Evolutionary conservation across 2,329 filamentous ascomycete species (phyloP).

Genomic region (Sporothrix variecibatus): DNA sequence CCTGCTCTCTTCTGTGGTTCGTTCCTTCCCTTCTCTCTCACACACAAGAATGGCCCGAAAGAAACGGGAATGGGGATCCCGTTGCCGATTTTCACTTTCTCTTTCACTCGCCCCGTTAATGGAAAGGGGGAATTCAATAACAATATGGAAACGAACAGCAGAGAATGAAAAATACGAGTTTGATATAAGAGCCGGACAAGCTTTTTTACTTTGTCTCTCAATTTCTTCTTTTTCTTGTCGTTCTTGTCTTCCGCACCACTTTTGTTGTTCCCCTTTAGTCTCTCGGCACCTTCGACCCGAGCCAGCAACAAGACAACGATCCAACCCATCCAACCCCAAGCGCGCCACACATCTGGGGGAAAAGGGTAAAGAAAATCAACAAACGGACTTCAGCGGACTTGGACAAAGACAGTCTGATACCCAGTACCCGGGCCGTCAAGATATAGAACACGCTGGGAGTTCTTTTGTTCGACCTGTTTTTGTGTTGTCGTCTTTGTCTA

Average conservation of each 20-base stretch:
- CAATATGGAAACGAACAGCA: background rate
- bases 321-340: background rate
- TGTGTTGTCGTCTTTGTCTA: background rate
- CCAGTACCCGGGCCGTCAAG: too few species aligned
- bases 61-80: background rate
- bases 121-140: background rate
- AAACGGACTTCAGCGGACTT: background rate
- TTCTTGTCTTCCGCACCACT: background rate
- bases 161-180: background rate
- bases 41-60: background rate
- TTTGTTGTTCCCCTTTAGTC: too few species aligned
- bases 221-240: background rate
- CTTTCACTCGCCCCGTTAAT: too few species aligned
- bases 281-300: constrained; percentile 3
- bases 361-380: background rate
- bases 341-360: background rate
- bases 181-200: background rate
- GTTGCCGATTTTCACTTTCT: background rate
- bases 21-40: background rate
- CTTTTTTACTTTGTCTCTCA: background rate
- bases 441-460: too few species aligned
- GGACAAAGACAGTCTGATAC: background rate
- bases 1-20: background rate
- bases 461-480: background rate
- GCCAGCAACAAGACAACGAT: background rate